Evolutionary conservation across 2,329 filamentous ascomycete species (phyloP).

Genomic region (Cladosporium halotolerans): DNA sequence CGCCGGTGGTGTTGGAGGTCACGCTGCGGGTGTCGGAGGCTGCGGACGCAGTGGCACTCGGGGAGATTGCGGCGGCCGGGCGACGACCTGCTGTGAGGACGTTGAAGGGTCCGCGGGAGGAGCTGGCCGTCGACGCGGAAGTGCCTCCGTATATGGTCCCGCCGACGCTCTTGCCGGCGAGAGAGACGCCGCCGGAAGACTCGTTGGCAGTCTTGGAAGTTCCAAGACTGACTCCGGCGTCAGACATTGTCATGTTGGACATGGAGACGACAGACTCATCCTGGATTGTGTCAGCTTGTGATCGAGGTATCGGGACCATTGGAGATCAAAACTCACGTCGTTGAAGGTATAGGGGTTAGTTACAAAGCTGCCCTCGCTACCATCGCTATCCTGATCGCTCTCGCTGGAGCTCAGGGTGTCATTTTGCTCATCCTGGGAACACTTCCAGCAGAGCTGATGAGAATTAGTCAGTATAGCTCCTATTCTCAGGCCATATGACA

Average conservation of each 20-base stretch:
- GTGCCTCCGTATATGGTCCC: neutral
- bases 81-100: too few relatives aligned
- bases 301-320: neutral
- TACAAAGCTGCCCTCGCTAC: neutral
- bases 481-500: neutral
- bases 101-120: neutral
- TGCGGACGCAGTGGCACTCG: neutral
- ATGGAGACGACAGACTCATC: neutral
- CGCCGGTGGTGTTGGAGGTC: neutral
- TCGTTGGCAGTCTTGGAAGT: neutral
- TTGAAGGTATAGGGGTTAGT: neutral
- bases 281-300: neutral
- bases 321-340: neutral
- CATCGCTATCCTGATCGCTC: neutral
- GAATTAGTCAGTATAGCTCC: neutral
- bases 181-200: neutral
- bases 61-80: neutral
- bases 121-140: neutral
- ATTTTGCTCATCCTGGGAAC: slow-evolving; percentile 2
- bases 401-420: neutral
- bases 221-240: neutral
- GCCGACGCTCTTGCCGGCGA: neutral
- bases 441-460: slow-evolving; percentile 2
- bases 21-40: neutral
- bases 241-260: neutral